Percentiles rank a stretch among this genome's conserved stretches.
Conservation (phyloP, 768 basidiomycete genomes). For the Tricholoma matsutake region DNA sequence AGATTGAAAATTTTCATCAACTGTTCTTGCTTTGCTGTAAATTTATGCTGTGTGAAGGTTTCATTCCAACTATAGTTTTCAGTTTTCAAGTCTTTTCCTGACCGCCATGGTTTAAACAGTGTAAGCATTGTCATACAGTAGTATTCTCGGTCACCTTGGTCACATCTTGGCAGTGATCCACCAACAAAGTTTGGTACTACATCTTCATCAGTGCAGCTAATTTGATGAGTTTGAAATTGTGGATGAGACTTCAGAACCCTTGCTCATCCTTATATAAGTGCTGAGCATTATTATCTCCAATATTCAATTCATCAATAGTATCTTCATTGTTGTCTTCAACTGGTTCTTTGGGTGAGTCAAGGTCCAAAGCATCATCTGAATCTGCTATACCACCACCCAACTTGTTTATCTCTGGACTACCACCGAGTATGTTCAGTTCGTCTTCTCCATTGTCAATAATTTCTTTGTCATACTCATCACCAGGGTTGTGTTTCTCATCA, state of each 20-base stretch:
- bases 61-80: constrained; percentile 21
- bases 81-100: constrained; percentile 21
- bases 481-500: background rate
- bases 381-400: background rate
- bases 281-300: background rate
- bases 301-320: background rate
- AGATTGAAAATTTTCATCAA: constrained; percentile 30
- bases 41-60: constrained; percentile 16
- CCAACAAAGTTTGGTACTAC: too few species aligned
- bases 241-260: too few species aligned
- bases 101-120: constrained; percentile 4
- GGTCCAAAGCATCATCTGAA: background rate
- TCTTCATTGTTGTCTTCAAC: background rate
- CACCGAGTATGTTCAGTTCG: background rate
- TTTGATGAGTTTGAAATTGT: too few species aligned
- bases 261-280: background rate
- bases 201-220: constrained; percentile 1
- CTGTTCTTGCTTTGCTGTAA: too few species aligned
- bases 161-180: too few species aligned
- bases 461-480: background rate
- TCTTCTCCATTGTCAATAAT: background rate
- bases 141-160: too few species aligned
- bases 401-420: background rate
- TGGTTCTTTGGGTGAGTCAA: background rate
- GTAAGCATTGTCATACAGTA: constrained; percentile 20